Conservation (phyloP, 2,329 filamentous ascomycete genomes). For the Mariannaea elegans region DNA sequence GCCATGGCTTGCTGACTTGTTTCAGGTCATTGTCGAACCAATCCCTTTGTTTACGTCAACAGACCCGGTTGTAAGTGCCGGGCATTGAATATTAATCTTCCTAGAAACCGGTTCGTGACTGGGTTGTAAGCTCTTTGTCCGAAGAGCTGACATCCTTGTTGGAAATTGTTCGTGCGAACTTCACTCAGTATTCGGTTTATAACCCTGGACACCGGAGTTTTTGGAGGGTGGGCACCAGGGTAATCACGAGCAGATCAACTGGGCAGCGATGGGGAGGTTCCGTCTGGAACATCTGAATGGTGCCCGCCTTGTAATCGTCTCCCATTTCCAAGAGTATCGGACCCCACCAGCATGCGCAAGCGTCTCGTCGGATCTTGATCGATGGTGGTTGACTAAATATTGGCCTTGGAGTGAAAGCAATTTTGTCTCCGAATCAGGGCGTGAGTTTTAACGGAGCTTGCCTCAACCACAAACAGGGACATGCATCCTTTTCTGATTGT, state of each 20-base stretch:
- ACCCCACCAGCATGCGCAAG: slow-evolving; percentile 39
- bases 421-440: slow-evolving; percentile 25
- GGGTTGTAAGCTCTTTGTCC: slow-evolving; percentile 25
- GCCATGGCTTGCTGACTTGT: slow-evolving; percentile 30
- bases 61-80: slow-evolving; percentile 25
- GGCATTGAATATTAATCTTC: slow-evolving; percentile 13
- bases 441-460: slow-evolving; percentile 30
- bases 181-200: background rate
- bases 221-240: slow-evolving; percentile 29
- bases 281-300: slow-evolving; percentile 39
- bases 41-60: slow-evolving; percentile 12
- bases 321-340: slow-evolving; percentile 22
- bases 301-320: slow-evolving; percentile 36
- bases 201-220: slow-evolving; percentile 20
- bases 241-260: slow-evolving; percentile 37
- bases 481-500: slow-evolving; percentile 19
- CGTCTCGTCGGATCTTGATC: slow-evolving; percentile 40
- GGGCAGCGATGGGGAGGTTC: slow-evolving; percentile 27
- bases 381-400: slow-evolving; percentile 33
- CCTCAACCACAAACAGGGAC: slow-evolving; percentile 29
- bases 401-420: slow-evolving; percentile 20
- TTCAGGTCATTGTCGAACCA: slow-evolving; percentile 36
- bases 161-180: slow-evolving; percentile 29
- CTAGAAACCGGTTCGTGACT: slow-evolving; percentile 33
- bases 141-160: slow-evolving; percentile 28